Percentiles rank a stretch among this genome's conserved stretches.
Evolutionary conservation across 2,329 filamentous ascomycete genomes (phyloP).

Genomic region (Aspergillus latus): DNA sequence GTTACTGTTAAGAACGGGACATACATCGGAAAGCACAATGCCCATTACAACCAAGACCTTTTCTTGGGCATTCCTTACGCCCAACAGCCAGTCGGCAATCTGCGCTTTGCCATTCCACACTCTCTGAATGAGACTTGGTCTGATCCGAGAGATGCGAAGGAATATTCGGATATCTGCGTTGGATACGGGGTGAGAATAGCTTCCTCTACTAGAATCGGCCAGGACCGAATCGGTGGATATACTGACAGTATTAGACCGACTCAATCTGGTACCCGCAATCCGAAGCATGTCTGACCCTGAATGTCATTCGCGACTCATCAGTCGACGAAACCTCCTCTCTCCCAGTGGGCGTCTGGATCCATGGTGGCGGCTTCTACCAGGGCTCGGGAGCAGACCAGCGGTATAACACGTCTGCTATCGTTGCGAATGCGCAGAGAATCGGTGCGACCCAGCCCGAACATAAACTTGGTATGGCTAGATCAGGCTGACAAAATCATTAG

Average conservation of each 20-base stretch:
- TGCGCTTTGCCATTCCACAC: conserved; percentile 56
- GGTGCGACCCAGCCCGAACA: conserved; percentile 20
- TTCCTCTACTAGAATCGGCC: no score
- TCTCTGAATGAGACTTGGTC: conserved; percentile 50
- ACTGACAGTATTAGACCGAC: conserved; percentile 25
- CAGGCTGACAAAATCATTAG: no score
- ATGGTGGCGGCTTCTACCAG: conserved; percentile 55
- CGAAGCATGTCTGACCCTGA: conserved; percentile 64
- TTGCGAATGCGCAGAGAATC: conserved; percentile 54
- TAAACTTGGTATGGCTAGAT: no score
- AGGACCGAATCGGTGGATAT: neutral
- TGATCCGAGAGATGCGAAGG: conserved; percentile 42
- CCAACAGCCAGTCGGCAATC: conserved; percentile 52
- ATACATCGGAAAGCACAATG: conserved; percentile 45
- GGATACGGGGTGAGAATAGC: conserved; percentile 49
- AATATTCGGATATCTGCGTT: conserved; percentile 50
- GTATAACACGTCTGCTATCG: conserved; percentile 64
- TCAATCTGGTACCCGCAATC: conserved; percentile 38
- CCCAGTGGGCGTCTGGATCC: conserved; percentile 63
- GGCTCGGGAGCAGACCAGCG: conserved; percentile 55
- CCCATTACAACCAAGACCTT: conserved; percentile 49
- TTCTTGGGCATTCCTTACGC: conserved; percentile 60
- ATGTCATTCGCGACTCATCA: conserved; percentile 54
- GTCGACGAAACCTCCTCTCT: conserved; percentile 44
- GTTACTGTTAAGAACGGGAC: conserved; percentile 49